Percentiles rank a stretch among this genome's conserved stretches.
Evolutionary conservation across 352 stramenopile species (phyloP).

Genomic region (Thalassiosira mediterranea): DNA sequence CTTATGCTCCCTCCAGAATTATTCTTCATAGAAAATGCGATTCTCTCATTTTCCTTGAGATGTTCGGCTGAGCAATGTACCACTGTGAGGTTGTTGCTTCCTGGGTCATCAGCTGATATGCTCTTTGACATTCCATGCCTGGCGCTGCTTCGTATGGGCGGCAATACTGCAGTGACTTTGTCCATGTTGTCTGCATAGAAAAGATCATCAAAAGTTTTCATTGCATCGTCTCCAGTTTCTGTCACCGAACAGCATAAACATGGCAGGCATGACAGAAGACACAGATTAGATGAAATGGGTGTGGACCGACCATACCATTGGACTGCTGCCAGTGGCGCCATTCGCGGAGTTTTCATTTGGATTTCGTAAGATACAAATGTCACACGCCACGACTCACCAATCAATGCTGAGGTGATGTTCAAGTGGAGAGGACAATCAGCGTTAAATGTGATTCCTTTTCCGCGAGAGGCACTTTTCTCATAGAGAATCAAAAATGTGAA

Average conservation of each 20-base stretch:
- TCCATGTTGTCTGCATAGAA: not conserved
- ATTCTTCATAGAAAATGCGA: constrained; percentile 88
- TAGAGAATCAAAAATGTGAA: constrained; percentile 76
- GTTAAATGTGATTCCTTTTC: constrained; percentile 81
- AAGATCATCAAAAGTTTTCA: constrained; percentile 50
- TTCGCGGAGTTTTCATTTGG: no score
- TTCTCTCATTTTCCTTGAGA: constrained; percentile 70
- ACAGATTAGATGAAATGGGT: no score
- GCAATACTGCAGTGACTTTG: not conserved
- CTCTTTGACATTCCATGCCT: constrained; percentile 16
- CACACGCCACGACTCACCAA: constrained; percentile 42
- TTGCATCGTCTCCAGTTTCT: constrained; percentile 64
- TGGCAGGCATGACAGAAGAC: no score
- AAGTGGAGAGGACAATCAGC: constrained; percentile 83
- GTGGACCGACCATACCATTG: no score
- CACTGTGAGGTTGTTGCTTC: constrained; percentile 59
- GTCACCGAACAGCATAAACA: no score
- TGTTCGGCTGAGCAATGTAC: constrained; percentile 71
- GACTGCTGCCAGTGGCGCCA: no score
- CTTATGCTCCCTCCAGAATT: constrained; percentile 83
- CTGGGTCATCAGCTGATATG: constrained; percentile 22
- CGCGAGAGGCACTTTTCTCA: constrained; percentile 74
- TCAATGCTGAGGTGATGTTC: constrained; percentile 84
- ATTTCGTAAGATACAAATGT: not conserved
- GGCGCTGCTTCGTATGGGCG: constrained; percentile 2